Evolutionary conservation across 2,329 filamentous ascomycete genomes (phyloP), one percentile per base, ranked within the genome.

Genomic region (Dactylonectria estremocensis): DNA sequence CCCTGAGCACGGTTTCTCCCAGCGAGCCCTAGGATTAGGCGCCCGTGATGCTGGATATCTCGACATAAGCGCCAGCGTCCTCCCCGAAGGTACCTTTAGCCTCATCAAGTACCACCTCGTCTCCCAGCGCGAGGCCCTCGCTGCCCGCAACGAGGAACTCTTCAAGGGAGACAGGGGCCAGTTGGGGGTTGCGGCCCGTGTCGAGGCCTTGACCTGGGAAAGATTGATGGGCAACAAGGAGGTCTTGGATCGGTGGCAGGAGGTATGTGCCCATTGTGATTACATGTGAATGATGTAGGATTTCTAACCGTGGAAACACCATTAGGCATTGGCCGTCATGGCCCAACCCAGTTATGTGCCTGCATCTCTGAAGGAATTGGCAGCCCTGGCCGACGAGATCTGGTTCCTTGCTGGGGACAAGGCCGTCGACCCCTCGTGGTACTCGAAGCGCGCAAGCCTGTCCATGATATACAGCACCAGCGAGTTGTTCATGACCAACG

Each of bases 401-500:
- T 93, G 93, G 87, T 95, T 93, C 77, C 89, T 97, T 4, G 90
- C 95, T 0, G 94, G 94, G 57, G 96, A 98, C 80, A 86, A 83
- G 22, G 88, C 91, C 22, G 93, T 98, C 67, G 95, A 98, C 80
- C 88, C 90, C 4, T 91, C 90, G 5, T 99, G 96, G 96, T 99
- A 99, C 77, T 84, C 87, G 64, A 90, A 90, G 77, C 87, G 88
- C 55, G 87, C 84, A 3, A 85, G 85, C 20, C 80, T 90, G 10
- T 87, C 88, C 37, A 81, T 86, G 72, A 84, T 88, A 48, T 90
- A 90, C 74, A 94, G 94, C 58, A 90, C 91, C 37, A 88, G 92
- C 63, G 96, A 99, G 82, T 85, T 98, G 5, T 97, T 95, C 82
- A 98, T 98, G 95, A 98, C 95, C 22, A 95, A 92, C 66, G 96